phyloP scores from a whole-genome alignment of 306 rosid genomes.

The Quercus robur region DNA sequence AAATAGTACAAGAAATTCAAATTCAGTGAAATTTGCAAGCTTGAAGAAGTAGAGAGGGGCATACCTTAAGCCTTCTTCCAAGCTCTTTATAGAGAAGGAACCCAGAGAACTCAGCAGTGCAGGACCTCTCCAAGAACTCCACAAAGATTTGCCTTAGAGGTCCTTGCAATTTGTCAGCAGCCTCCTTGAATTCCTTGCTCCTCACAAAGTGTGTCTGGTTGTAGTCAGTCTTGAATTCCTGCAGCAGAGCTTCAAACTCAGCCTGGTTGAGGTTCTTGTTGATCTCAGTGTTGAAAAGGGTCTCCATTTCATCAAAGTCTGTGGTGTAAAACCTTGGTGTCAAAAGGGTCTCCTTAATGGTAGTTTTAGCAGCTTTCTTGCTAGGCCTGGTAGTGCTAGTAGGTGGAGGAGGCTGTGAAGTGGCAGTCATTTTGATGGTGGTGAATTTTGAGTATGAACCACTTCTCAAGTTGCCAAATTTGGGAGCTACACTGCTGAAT shows the following conservation, averaged over 20 bases:
- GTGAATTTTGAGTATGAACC: conserved; percentile 33
- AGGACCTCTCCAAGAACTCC: conserved; percentile 96
- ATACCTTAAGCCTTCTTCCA: conserved; percentile 94
- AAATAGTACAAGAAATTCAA: not conserved
- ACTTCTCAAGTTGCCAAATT: conserved; percentile 37
- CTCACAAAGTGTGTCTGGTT: conserved; percentile 97
- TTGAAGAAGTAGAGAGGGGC: not conserved
- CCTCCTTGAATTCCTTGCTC: conserved; percentile 97
- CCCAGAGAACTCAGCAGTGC: conserved; percentile 99
- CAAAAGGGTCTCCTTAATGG: conserved; percentile 83
- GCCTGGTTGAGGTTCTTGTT: conserved; percentile 75
- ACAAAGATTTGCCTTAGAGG: conserved; percentile 91
- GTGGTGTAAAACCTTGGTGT: conserved; percentile 96
- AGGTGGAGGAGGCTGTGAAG: conserved; percentile 21
- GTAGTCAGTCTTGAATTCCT: conserved; percentile 98
- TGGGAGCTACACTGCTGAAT: conserved; percentile 45
- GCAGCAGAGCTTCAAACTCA: conserved; percentile 88
- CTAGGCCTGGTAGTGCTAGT: conserved; percentile 41
- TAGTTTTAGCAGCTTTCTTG: conserved; percentile 51
- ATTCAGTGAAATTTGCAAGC: not conserved
- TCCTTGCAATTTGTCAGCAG: conserved; percentile 85
- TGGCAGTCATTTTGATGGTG: conserved; percentile 58
- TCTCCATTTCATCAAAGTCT: conserved; percentile 97
- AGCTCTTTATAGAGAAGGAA: conserved; percentile 97
- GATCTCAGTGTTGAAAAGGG: conserved; percentile 94